These are phyloP conservation scores for Globisporangium iwayamae DNA, from an alignment of 352 stramenopile genomes.

Conservation along the genomic window DNA sequence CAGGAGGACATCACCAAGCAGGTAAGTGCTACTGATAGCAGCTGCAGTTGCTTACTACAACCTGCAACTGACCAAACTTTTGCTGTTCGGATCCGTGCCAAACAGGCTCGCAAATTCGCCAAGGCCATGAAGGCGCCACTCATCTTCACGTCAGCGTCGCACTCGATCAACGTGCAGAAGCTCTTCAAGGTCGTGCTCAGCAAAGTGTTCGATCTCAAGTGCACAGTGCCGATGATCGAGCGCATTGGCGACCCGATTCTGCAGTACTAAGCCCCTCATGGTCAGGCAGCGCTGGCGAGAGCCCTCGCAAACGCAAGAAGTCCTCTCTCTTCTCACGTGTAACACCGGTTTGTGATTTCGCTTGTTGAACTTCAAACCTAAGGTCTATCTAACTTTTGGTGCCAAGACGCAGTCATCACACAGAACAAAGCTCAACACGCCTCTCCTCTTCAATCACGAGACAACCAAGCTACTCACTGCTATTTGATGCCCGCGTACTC, in stretches of 20 bases:
- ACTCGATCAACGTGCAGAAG: constrained; percentile 96
- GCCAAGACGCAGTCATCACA: neutral
- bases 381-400: constrained; percentile 10
- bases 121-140: constrained; percentile 94
- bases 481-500: constrained; percentile 73
- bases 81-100: neutral
- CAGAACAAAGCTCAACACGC: neutral
- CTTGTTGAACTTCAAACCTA: neutral
- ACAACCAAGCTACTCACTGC: neutral
- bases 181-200: constrained; percentile 94
- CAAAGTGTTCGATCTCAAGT: constrained; percentile 94
- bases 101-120: constrained; percentile 90
- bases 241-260: constrained; percentile 91
- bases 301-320: too few species aligned
- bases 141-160: constrained; percentile 91
- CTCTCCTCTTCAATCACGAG: neutral
- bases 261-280: constrained; percentile 55
- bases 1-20: constrained; percentile 94
- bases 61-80: neutral
- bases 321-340: neutral
- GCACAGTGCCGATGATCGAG: constrained; percentile 91
- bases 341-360: neutral
- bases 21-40: constrained; percentile 24
- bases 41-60: neutral
- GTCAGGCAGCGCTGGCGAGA: neutral